Conservation (phyloP, 2,329 filamentous ascomycete genomes). For the Colletotrichum plurivorum region DNA sequence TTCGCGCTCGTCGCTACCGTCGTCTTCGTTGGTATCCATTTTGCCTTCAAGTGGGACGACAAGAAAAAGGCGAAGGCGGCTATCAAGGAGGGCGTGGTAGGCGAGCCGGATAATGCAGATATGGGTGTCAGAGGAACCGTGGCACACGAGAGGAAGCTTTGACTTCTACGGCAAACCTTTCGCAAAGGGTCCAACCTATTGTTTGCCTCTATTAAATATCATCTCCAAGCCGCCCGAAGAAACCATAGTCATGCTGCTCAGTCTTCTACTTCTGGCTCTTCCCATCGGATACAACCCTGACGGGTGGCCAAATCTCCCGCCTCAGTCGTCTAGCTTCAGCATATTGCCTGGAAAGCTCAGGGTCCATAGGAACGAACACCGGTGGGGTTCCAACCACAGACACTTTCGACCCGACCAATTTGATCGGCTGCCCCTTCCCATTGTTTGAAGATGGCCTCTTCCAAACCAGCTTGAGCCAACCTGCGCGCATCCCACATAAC, state of each 20-base stretch:
- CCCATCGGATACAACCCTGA: too few relatives aligned
- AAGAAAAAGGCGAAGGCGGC: slow-evolving; percentile 26
- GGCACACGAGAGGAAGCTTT: background rate
- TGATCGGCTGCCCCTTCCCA: background rate
- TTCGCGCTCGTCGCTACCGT: slow-evolving; percentile 21
- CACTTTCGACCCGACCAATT: too few relatives aligned
- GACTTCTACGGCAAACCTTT: background rate
- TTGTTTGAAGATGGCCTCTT: background rate
- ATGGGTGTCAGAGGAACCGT: background rate
- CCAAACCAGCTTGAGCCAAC: background rate
- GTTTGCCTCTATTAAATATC: too few relatives aligned
- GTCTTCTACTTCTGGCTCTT: too few relatives aligned
- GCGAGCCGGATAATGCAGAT: slow-evolving; percentile 22
- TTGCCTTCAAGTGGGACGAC: slow-evolving; percentile 25
- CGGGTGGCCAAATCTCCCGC: too few relatives aligned
- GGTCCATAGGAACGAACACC: too few relatives aligned
- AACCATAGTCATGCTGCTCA: too few relatives aligned
- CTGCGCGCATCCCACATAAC: slow-evolving; percentile 4
- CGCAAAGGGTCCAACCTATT: too few relatives aligned
- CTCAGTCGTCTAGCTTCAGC: too few relatives aligned
- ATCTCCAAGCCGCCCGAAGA: too few relatives aligned
- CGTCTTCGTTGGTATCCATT: slow-evolving; percentile 28
- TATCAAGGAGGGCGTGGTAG: slow-evolving; percentile 15
- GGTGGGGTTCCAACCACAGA: too few relatives aligned
- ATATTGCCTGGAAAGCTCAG: too few relatives aligned